Base-by-base conservation (phyloP, 2,329 filamentous ascomycete species). In the Scedosporium minutisporum region DNA sequence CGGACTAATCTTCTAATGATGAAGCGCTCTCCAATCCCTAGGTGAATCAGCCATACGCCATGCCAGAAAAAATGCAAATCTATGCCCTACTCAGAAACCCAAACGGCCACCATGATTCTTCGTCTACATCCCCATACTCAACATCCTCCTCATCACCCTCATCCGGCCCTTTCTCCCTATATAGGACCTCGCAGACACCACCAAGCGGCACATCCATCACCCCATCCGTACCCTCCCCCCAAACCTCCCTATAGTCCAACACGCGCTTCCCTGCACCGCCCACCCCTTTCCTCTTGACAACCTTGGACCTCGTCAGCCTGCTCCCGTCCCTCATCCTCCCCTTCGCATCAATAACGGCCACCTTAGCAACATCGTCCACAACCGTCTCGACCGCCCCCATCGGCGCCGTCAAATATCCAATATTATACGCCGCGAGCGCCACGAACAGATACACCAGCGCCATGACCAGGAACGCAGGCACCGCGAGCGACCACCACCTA, bases 191-290 rank as follows among this genome's bases (percentile, higher is more conserved):
- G 71, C 93, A 97, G 1, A 97, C 93, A 0, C 93, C 95, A 9
- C 92, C 93, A 67, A 97, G 83, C 6, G 95, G 95, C 58, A 99
- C 88, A 76, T 99, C 95, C 90, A 99, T 90, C 6, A 97, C 95
- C 1, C 92, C 95, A 79, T 99, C 95, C 0, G 95, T 99, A 18
- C 95, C 92, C 68, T 90, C 87, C 70, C 87, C 92, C 95, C 95
- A 99, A 18, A 96, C 81, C 64, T 81, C 82, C 70, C 82, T 87
- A 93, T 95, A 97, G 70, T 91, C 83, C 66, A 82, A 68, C 63
- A 66, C 69, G 44, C 75, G 77, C 33, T 70, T 70, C 48, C 73
- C 72, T 25, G 27, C 48, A 55, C 51, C 51, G 23, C 51, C 51
- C 23, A 9, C 12, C 23, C 51, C 51, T 27, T 55, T 33, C 60